Conservation (phyloP, 495 filamentous ascomycete species). For the Diplogelasinospora grovesii region DNA sequence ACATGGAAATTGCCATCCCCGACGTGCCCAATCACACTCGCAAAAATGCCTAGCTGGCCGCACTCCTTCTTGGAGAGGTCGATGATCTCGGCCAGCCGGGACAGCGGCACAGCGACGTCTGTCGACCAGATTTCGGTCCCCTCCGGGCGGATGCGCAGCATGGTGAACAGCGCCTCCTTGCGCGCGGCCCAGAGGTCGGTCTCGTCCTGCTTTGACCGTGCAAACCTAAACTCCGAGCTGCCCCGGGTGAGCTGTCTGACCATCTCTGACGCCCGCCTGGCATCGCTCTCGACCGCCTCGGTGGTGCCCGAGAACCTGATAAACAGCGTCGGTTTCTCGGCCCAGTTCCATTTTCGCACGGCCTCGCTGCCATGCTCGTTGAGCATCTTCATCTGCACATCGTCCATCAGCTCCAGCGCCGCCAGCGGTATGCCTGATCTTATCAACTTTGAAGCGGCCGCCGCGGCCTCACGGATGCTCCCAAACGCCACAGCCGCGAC, state of each 20-base stretch:
- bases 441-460: conserved; percentile 57
- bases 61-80: conserved; percentile 59
- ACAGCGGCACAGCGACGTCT: conserved; percentile 66
- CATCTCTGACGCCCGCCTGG: conserved; percentile 30
- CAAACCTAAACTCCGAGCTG: conserved; percentile 47
- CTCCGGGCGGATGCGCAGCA: conserved; percentile 41
- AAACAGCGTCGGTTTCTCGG: conserved; percentile 61
- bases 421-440: conserved; percentile 60
- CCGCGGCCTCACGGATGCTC: conserved; percentile 54
- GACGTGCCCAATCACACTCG: conserved; percentile 67
- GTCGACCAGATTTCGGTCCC: conserved; percentile 59
- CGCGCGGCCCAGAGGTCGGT: conserved; percentile 61
- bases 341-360: conserved; percentile 44
- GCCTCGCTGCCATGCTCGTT: conserved; percentile 57
- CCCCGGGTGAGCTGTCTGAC: conserved; percentile 30
- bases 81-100: conserved; percentile 61
- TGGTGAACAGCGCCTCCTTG: conserved; percentile 59
- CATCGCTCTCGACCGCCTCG: conserved; percentile 31
- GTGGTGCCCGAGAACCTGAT: conserved; percentile 47
- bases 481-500: conserved; percentile 63
- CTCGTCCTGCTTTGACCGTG: conserved; percentile 49
- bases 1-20: conserved; percentile 43
- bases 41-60: conserved; percentile 55
- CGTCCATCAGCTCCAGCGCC: conserved; percentile 67
- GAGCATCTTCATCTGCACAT: conserved; percentile 66